These are phyloP conservation scores for Mycena chlorophos DNA, from an alignment of 768 basidiomycete species.

Conservation along the genomic window DNA sequence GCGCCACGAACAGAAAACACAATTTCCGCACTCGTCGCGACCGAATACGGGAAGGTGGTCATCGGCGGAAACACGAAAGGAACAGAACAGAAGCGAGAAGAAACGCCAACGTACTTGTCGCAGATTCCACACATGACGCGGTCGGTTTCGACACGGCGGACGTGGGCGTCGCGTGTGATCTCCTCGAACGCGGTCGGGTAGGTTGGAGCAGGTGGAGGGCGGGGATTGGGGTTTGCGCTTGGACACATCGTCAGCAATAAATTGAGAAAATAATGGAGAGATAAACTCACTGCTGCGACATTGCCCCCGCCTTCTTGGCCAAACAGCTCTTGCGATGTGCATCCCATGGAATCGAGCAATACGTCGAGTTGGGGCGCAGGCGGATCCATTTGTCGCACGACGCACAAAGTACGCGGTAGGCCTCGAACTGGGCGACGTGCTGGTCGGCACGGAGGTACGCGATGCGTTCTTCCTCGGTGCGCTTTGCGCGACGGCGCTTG, in stretches of 20 bases:
- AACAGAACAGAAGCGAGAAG: constrained; percentile 3
- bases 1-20: background rate
- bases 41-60: background rate
- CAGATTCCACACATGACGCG: constrained; percentile 69
- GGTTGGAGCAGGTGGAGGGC: constrained; percentile 29
- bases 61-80: background rate
- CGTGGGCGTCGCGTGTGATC: constrained; percentile 64
- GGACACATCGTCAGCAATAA: background rate
- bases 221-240: background rate
- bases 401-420: constrained; percentile 77
- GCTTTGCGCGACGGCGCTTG: constrained; percentile 72
- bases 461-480: constrained; percentile 77
- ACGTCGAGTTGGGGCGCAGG: constrained; percentile 82
- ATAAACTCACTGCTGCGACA: constrained; percentile 38
- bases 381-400: constrained; percentile 86
- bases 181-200: constrained; percentile 62
- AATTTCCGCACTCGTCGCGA: constrained; percentile 1
- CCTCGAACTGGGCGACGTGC: constrained; percentile 78
- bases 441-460: constrained; percentile 69
- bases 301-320: constrained; percentile 57
- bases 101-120: constrained; percentile 36
- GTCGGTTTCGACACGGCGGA: constrained; percentile 76
- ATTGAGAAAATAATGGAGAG: constrained; percentile 8
- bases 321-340: constrained; percentile 82
- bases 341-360: constrained; percentile 88